Percentiles rank a stretch among this genome's conserved stretches.
Evolutionary conservation across 1,284 basidiomycete species (phyloP).

Genomic region (Ustilago lituana): DNA sequence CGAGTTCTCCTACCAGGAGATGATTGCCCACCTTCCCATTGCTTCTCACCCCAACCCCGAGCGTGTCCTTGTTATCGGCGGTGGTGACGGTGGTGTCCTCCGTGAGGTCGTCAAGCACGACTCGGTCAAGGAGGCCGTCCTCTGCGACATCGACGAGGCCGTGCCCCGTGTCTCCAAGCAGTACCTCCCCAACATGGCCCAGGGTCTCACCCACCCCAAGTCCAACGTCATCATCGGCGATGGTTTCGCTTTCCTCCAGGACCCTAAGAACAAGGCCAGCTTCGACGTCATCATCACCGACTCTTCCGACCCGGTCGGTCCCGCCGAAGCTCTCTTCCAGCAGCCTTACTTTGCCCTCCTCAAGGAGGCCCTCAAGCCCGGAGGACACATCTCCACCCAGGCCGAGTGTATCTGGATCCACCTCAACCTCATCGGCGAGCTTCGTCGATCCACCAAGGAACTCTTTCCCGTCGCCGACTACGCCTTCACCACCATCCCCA

Average conservation of each 20-base stretch:
- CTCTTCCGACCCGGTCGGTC: slow-evolving; percentile 97
- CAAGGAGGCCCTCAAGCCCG: slow-evolving; percentile 85
- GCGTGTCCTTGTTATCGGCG: slow-evolving; percentile 94
- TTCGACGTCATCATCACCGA: slow-evolving; percentile 99
- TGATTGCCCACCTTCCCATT: slow-evolving; percentile 96
- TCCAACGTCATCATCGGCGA: slow-evolving; percentile 92
- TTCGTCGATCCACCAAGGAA: slow-evolving; percentile 77
- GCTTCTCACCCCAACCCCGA: slow-evolving; percentile 95
- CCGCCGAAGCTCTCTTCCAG: slow-evolving; percentile 92
- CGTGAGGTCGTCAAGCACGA: slow-evolving; percentile 96
- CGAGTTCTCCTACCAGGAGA: slow-evolving; percentile 99
- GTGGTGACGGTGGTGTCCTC: slow-evolving; percentile 80
- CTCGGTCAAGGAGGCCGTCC: slow-evolving; percentile 87
- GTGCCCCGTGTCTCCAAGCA: slow-evolving; percentile 93
- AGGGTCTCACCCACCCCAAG: slow-evolving; percentile 81
- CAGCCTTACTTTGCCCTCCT: slow-evolving; percentile 97
- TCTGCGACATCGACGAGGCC: slow-evolving; percentile 99
- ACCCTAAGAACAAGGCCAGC: slow-evolving; percentile 77
- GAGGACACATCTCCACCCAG: slow-evolving; percentile 95
- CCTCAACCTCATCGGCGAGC: slow-evolving; percentile 83
- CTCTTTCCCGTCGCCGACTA: slow-evolving; percentile 90
- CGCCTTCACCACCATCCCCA: slow-evolving; percentile 95
- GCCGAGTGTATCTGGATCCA: slow-evolving; percentile 97
- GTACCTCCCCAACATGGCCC: slow-evolving; percentile 93
- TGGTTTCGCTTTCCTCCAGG: slow-evolving; percentile 94